A percentile compares a stretch with the other conserved stretches of the same genome.
phyloP scores from a whole-genome alignment of 805 yeast genomes.

The Metschnikowia santaceciliae region DNA sequence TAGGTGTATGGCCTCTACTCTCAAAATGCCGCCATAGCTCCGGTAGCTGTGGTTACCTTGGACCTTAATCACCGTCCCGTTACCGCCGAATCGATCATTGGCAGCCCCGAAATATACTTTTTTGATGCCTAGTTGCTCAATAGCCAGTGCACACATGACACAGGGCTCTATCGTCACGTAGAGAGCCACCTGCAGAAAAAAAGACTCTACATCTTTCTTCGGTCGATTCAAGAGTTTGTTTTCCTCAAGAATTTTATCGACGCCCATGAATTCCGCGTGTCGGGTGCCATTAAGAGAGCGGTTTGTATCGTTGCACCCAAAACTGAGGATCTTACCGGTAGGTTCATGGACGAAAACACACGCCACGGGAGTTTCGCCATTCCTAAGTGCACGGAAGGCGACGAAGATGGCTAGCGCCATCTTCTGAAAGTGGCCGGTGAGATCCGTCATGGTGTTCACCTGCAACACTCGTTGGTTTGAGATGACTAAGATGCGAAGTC shows the following conservation, averaged over 20 bases:
- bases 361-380: slow-evolving; percentile 82
- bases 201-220: slow-evolving; percentile 18
- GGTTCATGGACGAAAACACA: slow-evolving; percentile 51
- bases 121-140: slow-evolving; percentile 72
- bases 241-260: slow-evolving; percentile 35
- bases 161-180: slow-evolving; percentile 98
- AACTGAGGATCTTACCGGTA: slow-evolving; percentile 52
- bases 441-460: slow-evolving; percentile 5
- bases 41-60: slow-evolving; percentile 36
- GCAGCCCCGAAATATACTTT: slow-evolving; percentile 87
- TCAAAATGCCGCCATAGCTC: slow-evolving; percentile 71
- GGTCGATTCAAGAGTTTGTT: slow-evolving; percentile 7
- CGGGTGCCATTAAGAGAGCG: slow-evolving; percentile 78
- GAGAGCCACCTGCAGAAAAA: slow-evolving; percentile 57
- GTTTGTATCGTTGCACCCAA: slow-evolving; percentile 85
- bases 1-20: slow-evolving; percentile 79
- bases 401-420: slow-evolving; percentile 52
- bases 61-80: slow-evolving; percentile 76
- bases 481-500: slow-evolving; percentile 4
- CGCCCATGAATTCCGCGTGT: slow-evolving; percentile 90
- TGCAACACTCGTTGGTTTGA: neutral
- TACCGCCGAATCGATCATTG: slow-evolving; percentile 94
- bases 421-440: slow-evolving; percentile 25
- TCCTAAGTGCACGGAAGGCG: slow-evolving; percentile 60
- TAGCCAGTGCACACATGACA: slow-evolving; percentile 93